Conservation (phyloP, 495 filamentous ascomycete species). For the Cenococcum geophilum region DNA sequence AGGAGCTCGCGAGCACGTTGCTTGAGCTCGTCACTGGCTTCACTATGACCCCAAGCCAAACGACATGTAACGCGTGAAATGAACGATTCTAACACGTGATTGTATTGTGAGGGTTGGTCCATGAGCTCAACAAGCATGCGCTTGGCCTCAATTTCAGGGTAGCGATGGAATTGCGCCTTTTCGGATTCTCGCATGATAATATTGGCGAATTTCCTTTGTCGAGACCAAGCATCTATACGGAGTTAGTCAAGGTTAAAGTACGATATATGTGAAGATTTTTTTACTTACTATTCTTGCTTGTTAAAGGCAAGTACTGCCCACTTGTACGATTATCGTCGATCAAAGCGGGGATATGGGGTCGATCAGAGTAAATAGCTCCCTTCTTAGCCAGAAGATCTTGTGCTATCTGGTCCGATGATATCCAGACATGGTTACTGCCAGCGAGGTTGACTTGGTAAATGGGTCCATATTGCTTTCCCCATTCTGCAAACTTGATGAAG, state of each 20-base stretch:
- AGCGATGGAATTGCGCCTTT: slow-evolving; percentile 43
- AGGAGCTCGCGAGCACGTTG: slow-evolving; percentile 53
- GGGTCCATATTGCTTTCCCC: slow-evolving; percentile 56
- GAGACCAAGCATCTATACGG: slow-evolving; percentile 48
- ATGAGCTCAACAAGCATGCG: slow-evolving; percentile 45
- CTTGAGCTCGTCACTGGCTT: slow-evolving; percentile 44
- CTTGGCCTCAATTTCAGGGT: slow-evolving; percentile 50
- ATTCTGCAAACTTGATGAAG: slow-evolving; percentile 56
- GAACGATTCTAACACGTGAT: slow-evolving; percentile 54
- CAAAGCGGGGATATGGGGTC: slow-evolving; percentile 45
- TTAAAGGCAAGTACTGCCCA: slow-evolving; percentile 51
- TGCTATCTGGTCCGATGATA: slow-evolving; percentile 52
- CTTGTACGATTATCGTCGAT: slow-evolving; percentile 50
- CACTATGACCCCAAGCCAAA: slow-evolving; percentile 53
- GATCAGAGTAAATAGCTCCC: slow-evolving; percentile 55
- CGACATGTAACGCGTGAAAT: slow-evolving; percentile 53
- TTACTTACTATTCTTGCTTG: slow-evolving; percentile 45
- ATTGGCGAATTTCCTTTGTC: slow-evolving; percentile 54
- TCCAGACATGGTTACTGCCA: slow-evolving; percentile 52
- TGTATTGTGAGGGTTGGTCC: slow-evolving; percentile 45
- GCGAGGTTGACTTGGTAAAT: slow-evolving; percentile 56
- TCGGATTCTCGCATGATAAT: slow-evolving; percentile 48
- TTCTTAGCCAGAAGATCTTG: slow-evolving; percentile 55
- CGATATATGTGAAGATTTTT: neutral
- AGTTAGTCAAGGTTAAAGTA: slow-evolving; percentile 17